Percentiles rank a stretch among this genome's conserved stretches.
phyloP scores from a whole-genome alignment of 306 rosid genomes.

The Lathyrus tuberosus region DNA sequence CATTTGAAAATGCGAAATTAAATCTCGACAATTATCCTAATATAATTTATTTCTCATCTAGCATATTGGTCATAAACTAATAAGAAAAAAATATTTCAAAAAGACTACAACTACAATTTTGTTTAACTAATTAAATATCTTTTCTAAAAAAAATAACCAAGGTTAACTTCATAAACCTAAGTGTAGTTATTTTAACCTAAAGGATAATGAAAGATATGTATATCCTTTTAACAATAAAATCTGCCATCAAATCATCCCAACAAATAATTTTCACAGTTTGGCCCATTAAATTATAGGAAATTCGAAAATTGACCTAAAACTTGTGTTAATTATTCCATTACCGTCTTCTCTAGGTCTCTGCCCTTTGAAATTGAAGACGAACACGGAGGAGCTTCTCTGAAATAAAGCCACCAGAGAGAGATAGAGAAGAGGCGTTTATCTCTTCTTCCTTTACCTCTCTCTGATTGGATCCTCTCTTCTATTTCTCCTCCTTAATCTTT shows the following conservation, averaged over 20 bases:
- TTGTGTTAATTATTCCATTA: constrained; percentile 7
- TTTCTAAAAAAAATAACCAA: too few relatives aligned
- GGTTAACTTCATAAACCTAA: too few relatives aligned
- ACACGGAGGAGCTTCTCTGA: constrained; percentile 35
- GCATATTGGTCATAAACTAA: not conserved
- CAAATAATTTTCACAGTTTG: not conserved
- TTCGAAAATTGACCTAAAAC: constrained; percentile 19
- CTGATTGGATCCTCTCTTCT: constrained; percentile 42
- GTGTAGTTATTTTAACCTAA: not conserved
- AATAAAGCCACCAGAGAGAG: constrained; percentile 22
- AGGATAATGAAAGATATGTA: not conserved
- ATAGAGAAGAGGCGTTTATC: constrained; percentile 33
- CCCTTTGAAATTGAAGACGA: constrained; percentile 38
- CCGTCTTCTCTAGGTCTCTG: constrained; percentile 42
- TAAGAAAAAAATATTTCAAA: too few relatives aligned
- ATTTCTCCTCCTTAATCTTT: constrained; percentile 1
- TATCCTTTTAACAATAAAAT: not conserved
- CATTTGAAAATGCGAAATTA: too few relatives aligned
- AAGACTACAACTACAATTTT: too few relatives aligned
- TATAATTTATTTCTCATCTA: too few relatives aligned
- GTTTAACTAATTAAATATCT: too few relatives aligned
- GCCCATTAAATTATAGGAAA: not conserved
- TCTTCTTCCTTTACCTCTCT: constrained; percentile 40
- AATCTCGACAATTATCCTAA: not conserved
- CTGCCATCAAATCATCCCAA: not conserved